phyloP scores from a whole-genome alignment of 78 protist species.

The Planoprotostelium fungivorum region DNA sequence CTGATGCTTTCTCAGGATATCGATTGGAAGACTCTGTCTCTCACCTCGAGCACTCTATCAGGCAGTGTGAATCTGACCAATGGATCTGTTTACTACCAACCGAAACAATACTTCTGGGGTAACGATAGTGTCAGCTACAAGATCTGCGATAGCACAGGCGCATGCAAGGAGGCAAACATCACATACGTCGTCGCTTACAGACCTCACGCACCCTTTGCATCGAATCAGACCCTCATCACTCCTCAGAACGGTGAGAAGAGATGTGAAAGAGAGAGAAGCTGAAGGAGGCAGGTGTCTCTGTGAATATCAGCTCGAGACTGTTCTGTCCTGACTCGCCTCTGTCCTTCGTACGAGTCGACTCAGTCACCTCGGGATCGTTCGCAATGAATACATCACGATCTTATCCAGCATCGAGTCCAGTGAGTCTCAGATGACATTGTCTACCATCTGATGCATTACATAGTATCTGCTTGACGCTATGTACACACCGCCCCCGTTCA shows the following conservation, averaged over 20 bases:
- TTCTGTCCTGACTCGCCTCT: not conserved
- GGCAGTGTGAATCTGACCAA: not conserved
- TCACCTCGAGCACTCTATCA: not conserved
- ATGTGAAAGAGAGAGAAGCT: not conserved
- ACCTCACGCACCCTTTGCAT: not conserved
- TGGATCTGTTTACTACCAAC: not conserved
- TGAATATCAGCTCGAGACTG: not conserved
- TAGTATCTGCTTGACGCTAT: not conserved
- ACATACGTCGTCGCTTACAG: not conserved
- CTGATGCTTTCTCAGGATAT: not conserved
- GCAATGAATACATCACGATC: not conserved
- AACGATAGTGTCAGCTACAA: not conserved
- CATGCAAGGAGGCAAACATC: not conserved
- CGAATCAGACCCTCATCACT: not conserved
- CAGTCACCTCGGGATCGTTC: not conserved
- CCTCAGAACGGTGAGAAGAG: not conserved
- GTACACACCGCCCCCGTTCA: not conserved
- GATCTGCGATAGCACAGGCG: not conserved
- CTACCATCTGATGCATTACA: not conserved
- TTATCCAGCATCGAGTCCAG: not conserved
- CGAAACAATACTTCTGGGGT: not conserved
- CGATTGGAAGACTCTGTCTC: not conserved
- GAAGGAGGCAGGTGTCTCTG: not conserved
- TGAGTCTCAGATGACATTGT: not conserved
- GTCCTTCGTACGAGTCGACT: not conserved